Conservation (phyloP, 2,329 filamentous ascomycete genomes). For the Phaeosphaeriaceae sp. region DNA sequence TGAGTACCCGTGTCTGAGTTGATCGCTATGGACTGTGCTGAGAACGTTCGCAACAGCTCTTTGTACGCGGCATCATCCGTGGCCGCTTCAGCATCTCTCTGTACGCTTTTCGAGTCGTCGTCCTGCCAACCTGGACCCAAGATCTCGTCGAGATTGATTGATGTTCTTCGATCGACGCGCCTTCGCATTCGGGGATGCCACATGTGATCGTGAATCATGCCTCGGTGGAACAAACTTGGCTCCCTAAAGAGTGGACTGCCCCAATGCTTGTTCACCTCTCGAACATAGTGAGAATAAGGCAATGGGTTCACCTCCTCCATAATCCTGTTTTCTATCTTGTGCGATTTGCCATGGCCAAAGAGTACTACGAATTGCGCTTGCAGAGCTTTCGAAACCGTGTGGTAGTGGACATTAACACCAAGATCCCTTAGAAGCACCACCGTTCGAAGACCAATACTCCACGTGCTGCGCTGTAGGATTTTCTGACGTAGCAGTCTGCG, state of each 20-base stretch:
- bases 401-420: slow-evolving; percentile 31
- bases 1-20: background rate
- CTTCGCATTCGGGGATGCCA: slow-evolving; percentile 28
- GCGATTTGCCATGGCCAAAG: slow-evolving; percentile 34
- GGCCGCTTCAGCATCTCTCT: background rate
- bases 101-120: background rate
- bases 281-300: slow-evolving; percentile 31
- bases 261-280: slow-evolving; percentile 39
- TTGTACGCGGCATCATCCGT: background rate
- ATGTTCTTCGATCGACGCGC: slow-evolving; percentile 4
- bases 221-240: slow-evolving; percentile 19
- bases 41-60: background rate
- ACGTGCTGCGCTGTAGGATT: slow-evolving; percentile 27
- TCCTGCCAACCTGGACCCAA: slow-evolving; percentile 3
- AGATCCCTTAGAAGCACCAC: slow-evolving; percentile 39
- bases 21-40: background rate
- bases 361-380: slow-evolving; percentile 37
- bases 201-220: slow-evolving; percentile 10
- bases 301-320: slow-evolving; percentile 31
- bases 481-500: slow-evolving; percentile 20
- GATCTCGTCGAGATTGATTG: slow-evolving; percentile 12
- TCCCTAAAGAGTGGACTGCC: slow-evolving; percentile 31
- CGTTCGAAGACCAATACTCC: slow-evolving; percentile 37
- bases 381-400: slow-evolving; percentile 36
- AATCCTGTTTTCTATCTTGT: slow-evolving; percentile 29